Evolutionary conservation across 768 basidiomycete genomes (phyloP), one percentile per base, ranked within the genome.

Genomic region (Cubamyces lactineus): DNA sequence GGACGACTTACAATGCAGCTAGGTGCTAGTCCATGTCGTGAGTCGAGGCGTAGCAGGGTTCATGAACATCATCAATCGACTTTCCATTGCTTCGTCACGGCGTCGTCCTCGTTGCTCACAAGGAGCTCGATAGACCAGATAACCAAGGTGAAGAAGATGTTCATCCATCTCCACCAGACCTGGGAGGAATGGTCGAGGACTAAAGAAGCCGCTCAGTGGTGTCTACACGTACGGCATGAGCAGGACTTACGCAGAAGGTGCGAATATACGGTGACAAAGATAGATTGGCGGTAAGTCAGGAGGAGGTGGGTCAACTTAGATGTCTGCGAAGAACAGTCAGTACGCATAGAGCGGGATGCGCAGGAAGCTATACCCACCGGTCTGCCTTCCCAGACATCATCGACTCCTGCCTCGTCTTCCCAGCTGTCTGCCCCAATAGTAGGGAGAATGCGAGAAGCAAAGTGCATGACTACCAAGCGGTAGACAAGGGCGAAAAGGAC

Each of bases 151-250:
- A 94, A 89, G 77, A 93, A 91, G 38, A 94, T 87, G 70, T 92
- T 91, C 79, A 88, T 87, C 92, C 92, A 94, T 63, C 92, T 83
- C 89, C 92, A 94, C 92, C 92, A 94, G 51, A 93, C 85, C 70
- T 94, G 92, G n/a, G 91, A 91, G 19, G 92, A 89, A 69, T 91
- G 89, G 68, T 94, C 92, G 55, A 94, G 78, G 47, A 94, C 92
- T 67, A 47, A 13, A 45, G 28, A 11, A 16, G 21, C 1, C 5
- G 19, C 5, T 49, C 23, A 34, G 28, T 45, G 39, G 16, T 23
- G 53, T 30, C 38, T 53, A 40, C 34, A 42, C 6, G 26, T 5
- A 26, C 12, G 39, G 47, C n/a, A 9, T 17, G 24, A 16, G 8
- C 6, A 30, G 51, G 5, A 82, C 91, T 70, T 68, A 94, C 92